Base-by-base conservation (phyloP, 768 basidiomycete genomes). In the Rhodotorula kratochvilovae region DNA sequence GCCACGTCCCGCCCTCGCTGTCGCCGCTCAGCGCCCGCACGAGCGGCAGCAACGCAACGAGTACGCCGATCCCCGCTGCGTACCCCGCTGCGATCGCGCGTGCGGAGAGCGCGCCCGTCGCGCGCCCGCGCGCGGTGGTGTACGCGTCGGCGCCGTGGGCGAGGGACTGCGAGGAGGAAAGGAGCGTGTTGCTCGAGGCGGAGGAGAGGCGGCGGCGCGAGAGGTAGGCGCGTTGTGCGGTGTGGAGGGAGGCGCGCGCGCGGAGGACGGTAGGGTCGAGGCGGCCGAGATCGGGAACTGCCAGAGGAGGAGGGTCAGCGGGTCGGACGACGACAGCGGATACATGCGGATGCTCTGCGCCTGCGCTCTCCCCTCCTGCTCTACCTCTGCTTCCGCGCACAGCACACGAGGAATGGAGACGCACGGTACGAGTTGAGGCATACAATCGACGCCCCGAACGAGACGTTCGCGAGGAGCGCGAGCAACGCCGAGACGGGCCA, bases 351-450 rank as follows among this genome's bases (percentile, higher is more conserved):
- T n/a, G n/a, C n/a, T n/a, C n/a, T n/a, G n/a, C n/a, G n/a, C n/a
- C n/a, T n/a, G n/a, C n/a, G n/a, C n/a, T n/a, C n/a, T n/a, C n/a
- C 91, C 27, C 15, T 7, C 25, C 29, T 57, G 23, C 12, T 54
- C 15, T 23, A 29, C 57, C 29, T 7, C 7, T 3, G 5, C 45
- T 46, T 3, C 3, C 16, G 19, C 42, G 33, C 19, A 35, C 3
- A 21, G 13, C 23, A 5, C 53, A 33, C 3, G 35, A 39, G 5
- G 0, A 23, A 55, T n/a, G 23, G 21, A 21, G 3, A 33, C 65
- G n/a, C 21, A 69, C 67, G 85, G 79, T 95, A 95, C 0, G 91
- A 86, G 78, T 97, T 97, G 84, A 91, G 86, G 29, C 92, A 92
- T 7, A 97, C 94, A 17, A 88, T 83, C 7, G 89, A 90, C 0